phyloP scores from a whole-genome alignment of 768 basidiomycete species.

The Ramaria rubella region DNA sequence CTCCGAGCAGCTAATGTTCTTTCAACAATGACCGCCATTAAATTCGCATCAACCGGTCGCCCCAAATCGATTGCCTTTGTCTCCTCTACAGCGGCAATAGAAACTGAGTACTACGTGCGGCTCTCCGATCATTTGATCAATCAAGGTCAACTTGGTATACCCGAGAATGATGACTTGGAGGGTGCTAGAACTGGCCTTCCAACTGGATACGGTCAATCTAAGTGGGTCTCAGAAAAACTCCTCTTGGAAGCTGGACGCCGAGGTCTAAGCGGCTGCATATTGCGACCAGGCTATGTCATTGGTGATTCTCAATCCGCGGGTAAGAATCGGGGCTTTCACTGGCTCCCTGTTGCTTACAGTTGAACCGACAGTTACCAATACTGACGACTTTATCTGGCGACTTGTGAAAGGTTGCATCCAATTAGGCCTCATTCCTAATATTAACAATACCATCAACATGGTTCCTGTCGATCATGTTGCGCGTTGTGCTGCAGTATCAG shows the following conservation, averaged over 20 bases:
- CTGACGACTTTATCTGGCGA: conserved; percentile 98
- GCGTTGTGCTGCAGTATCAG: conserved; percentile 66
- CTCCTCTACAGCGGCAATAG: conserved; percentile 92
- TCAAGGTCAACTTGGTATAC: conserved; percentile 45
- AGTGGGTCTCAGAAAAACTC: conserved; percentile 97
- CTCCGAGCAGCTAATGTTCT: conserved; percentile 90
- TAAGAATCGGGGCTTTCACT: conserved; percentile 29
- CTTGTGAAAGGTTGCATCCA: conserved; percentile 98
- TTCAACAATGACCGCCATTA: conserved; percentile 76
- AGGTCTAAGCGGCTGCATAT: conserved; percentile 77
- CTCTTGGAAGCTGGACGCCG: conserved; percentile 85
- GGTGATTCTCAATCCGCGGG: conserved; percentile 86
- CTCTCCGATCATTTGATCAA: conserved; percentile 66
- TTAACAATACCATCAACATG: conserved; percentile 98
- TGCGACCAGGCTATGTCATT: conserved; percentile 94
- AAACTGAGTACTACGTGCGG: conserved; percentile 84
- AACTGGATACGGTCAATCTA: conserved; percentile 94
- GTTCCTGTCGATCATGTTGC: conserved; percentile 97
- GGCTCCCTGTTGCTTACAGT: background rate
- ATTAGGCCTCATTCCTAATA: conserved; percentile 92
- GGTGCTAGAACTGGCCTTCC: conserved; percentile 68
- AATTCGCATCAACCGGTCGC: conserved; percentile 66
- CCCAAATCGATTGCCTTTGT: conserved; percentile 85
- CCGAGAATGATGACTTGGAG: conserved; percentile 85
- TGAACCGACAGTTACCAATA: conserved; percentile 77